These are phyloP conservation scores for Diutina siamensis DNA, from an alignment of 1,139 yeast genomes.

Conservation along the genomic window DNA sequence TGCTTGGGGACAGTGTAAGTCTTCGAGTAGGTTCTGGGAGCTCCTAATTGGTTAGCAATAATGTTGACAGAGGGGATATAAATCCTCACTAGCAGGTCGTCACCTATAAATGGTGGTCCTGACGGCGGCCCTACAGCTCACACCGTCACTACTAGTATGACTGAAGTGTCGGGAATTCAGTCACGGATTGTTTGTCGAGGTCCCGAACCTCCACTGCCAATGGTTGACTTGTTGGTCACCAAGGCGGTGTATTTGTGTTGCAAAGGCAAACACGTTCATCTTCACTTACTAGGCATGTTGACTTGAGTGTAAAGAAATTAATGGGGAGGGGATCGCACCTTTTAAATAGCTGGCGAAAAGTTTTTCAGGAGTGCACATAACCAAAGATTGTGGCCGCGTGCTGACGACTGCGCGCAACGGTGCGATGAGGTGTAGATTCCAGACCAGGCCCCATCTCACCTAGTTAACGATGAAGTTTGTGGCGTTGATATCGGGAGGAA, in stretches of 20 bases:
- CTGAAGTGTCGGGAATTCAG: conserved; percentile 90
- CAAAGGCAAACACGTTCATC: background rate
- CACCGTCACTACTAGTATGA: conserved; percentile 18
- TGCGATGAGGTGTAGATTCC: background rate
- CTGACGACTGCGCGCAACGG: too few species aligned
- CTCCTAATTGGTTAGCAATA: conserved; percentile 44
- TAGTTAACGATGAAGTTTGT: conserved; percentile 67
- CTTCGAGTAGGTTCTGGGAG: conserved; percentile 99
- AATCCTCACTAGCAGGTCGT: conserved; percentile 6
- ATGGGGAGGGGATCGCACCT: background rate
- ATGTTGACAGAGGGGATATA: conserved; percentile 6
- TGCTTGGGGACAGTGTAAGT: conserved; percentile 99
- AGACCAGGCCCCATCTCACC: background rate
- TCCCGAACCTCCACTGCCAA: conserved; percentile 6
- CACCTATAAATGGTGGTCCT: background rate
- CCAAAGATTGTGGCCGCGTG: background rate
- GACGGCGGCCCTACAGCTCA: conserved; percentile 5
- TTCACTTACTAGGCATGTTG: conserved; percentile 6
- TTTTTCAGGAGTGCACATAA: conserved; percentile 1
- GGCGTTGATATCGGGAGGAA: conserved; percentile 90
- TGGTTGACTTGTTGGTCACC: too few species aligned
- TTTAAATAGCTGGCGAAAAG: background rate
- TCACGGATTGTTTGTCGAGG: conserved; percentile 3
- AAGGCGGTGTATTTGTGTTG: background rate
- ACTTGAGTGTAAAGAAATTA: conserved; percentile 1